These are phyloP conservation scores for Apiotrichum akiyoshidainum DNA, from an alignment of 1,284 basidiomycete species.

Conservation along the genomic window DNA sequence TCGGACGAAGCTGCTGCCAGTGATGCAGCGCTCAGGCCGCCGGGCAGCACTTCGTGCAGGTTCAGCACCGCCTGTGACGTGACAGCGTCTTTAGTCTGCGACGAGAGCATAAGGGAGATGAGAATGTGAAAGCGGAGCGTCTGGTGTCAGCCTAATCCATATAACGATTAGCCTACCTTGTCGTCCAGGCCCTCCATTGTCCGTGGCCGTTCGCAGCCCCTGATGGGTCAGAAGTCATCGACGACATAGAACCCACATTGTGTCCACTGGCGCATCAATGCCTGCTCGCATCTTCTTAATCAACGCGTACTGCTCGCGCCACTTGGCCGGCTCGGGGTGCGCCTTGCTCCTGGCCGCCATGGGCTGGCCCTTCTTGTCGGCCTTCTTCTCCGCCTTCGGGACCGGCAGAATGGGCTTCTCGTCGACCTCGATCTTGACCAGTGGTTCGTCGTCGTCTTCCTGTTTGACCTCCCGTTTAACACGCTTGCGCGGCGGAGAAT, in stretches of 20 bases:
- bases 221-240: slow-evolving; percentile 8
- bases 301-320: slow-evolving; percentile 70
- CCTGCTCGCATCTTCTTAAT: slow-evolving; percentile 74
- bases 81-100: slow-evolving; percentile 88
- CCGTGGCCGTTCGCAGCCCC: slow-evolving; percentile 39
- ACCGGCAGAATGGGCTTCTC: not conserved
- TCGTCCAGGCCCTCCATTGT: slow-evolving; percentile 58
- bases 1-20: slow-evolving; percentile 64
- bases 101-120: slow-evolving; percentile 90
- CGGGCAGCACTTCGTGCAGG: slow-evolving; percentile 69
- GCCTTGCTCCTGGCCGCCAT: slow-evolving; percentile 56
- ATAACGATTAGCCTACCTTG: slow-evolving; percentile 54
- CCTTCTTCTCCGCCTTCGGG: not conserved
- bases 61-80: slow-evolving; percentile 78
- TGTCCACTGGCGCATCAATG: slow-evolving; percentile 80
- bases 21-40: slow-evolving; percentile 70
- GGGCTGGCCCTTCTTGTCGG: slow-evolving; percentile 52
- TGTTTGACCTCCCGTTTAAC: slow-evolving; percentile 6
- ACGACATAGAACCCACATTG: slow-evolving; percentile 65
- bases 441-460: slow-evolving; percentile 5
- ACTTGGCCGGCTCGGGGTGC: slow-evolving; percentile 68
- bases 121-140: slow-evolving; percentile 78
- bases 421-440: slow-evolving; percentile 15
- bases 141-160: slow-evolving; percentile 48
- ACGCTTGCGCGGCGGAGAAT: slow-evolving; percentile 13